These are phyloP conservation scores for Zangia roseola DNA, from an alignment of 768 basidiomycete genomes.

Conservation along the genomic window DNA sequence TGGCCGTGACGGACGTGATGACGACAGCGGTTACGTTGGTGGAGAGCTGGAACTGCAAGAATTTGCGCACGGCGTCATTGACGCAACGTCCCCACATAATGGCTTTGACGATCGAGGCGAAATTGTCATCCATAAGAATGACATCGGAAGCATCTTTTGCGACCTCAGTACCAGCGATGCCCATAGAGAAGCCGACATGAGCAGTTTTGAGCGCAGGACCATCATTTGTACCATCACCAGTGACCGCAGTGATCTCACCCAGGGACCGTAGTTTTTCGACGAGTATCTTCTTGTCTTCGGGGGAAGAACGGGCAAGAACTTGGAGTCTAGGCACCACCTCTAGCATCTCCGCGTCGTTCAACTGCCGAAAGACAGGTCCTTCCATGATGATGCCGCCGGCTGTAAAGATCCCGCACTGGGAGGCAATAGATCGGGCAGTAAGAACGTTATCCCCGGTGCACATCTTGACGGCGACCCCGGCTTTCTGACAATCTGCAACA, in stretches of 20 bases:
- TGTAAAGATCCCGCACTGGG: slow-evolving; percentile 94
- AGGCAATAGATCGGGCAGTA: slow-evolving; percentile 93
- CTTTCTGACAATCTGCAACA: slow-evolving; percentile 80
- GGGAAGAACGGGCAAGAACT: slow-evolving; percentile 95
- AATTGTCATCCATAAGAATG: slow-evolving; percentile 97
- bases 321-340: slow-evolving; percentile 90
- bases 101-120: slow-evolving; percentile 92
- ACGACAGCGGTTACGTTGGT: slow-evolving; percentile 95
- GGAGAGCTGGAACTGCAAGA: slow-evolving; percentile 92
- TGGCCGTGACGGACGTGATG: slow-evolving; percentile 89
- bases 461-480: slow-evolving; percentile 96
- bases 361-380: slow-evolving; percentile 86
- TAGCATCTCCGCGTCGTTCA: slow-evolving; percentile 66
- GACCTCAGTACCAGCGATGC: slow-evolving; percentile 94
- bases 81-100: slow-evolving; percentile 99
- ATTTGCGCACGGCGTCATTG: slow-evolving; percentile 96
- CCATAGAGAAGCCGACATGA: slow-evolving; percentile 96
- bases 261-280: slow-evolving; percentile 84
- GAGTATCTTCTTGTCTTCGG: slow-evolving; percentile 93
- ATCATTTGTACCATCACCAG: slow-evolving; percentile 98
- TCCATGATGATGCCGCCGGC: slow-evolving; percentile 97
- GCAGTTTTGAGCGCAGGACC: slow-evolving; percentile 95
- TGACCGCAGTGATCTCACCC: slow-evolving; percentile 92
- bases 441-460: slow-evolving; percentile 97
- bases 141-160: slow-evolving; percentile 99